Percentiles rank a stretch among this genome's conserved stretches.
These are phyloP conservation scores for Dictyophora rubrovolvata DNA, from an alignment of 768 basidiomycete genomes.

Conservation along the genomic window DNA sequence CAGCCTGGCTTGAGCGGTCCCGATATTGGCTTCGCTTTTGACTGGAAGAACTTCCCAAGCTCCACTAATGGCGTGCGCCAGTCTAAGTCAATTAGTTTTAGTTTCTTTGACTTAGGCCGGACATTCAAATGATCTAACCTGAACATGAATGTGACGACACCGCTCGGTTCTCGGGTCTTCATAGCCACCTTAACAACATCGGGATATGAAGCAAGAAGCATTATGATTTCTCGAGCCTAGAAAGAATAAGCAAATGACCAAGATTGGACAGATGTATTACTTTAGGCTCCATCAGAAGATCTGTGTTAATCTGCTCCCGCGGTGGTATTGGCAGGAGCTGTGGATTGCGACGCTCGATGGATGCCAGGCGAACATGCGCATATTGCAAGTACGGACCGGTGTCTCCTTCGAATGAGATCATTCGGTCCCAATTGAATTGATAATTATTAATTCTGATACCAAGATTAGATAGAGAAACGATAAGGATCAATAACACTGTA, in stretches of 20 bases:
- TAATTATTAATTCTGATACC: conserved; percentile 81
- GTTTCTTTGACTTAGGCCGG: not conserved
- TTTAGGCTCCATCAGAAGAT: conserved; percentile 52
- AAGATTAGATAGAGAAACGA: not conserved
- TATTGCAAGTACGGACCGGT: conserved; percentile 96
- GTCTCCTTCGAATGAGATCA: conserved; percentile 94
- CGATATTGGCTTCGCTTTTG: conserved; percentile 56
- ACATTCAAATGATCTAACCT: not conserved
- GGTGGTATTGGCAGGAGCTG: conserved; percentile 69
- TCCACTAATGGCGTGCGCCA: conserved; percentile 80
- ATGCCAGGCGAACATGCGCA: conserved; percentile 86
- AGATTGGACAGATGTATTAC: not conserved
- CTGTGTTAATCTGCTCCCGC: conserved; percentile 56
- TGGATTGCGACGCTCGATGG: conserved; percentile 87
- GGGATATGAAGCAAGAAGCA: conserved; percentile 85
- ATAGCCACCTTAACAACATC: conserved; percentile 82
- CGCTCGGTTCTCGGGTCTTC: conserved; percentile 79
- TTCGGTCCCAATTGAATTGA: conserved; percentile 87
- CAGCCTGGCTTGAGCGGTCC: conserved; percentile 74
- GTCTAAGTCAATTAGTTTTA: conserved; percentile 46
- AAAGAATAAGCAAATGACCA: not conserved
- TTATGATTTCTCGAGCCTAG: conserved; percentile 71
- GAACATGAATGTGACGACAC: conserved; percentile 67
- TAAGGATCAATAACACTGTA: conserved; percentile 23
- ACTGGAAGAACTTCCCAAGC: conserved; percentile 91